Percentiles rank a stretch among this genome's conserved stretches.
phyloP scores from a whole-genome alignment of 345 rosid species.

The Lepidium didymum region DNA sequence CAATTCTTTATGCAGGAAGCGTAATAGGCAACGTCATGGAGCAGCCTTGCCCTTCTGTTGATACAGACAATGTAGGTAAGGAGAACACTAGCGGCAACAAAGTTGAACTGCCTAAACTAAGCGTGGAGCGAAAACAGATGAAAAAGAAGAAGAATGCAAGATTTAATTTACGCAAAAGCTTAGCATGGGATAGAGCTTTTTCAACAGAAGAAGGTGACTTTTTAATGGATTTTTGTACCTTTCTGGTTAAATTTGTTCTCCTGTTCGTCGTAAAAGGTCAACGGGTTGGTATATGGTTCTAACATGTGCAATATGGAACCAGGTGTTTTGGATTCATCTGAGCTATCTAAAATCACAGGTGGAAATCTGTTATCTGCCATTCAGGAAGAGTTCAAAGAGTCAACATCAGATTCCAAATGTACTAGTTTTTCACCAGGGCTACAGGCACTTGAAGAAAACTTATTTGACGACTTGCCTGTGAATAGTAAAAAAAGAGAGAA shows the following conservation, averaged over 20 bases:
- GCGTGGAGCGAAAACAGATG: conserved; percentile 66
- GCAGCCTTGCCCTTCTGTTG: conserved; percentile 12
- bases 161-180: conserved; percentile 76
- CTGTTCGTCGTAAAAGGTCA: background rate
- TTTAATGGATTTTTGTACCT: background rate
- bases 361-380: conserved; percentile 46
- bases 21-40: conserved; percentile 1
- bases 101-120: conserved; percentile 44
- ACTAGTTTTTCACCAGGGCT: conserved; percentile 33
- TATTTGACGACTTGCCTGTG: conserved; percentile 44
- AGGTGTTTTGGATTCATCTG: conserved; percentile 69
- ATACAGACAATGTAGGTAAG: conserved; percentile 30
- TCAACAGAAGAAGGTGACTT: conserved; percentile 80
- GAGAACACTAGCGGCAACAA: conserved; percentile 45
- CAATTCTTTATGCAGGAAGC: conserved; percentile 20
- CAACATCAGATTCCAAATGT: conserved; percentile 24
- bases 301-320: background rate
- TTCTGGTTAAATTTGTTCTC: background rate
- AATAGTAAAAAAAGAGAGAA: conserved; percentile 23
- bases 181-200: conserved; percentile 89
- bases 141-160: conserved; percentile 79
- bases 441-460: conserved; percentile 40
- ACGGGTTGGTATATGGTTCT: conserved; percentile 3
- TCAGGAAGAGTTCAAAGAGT: conserved; percentile 53
- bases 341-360: conserved; percentile 61